These are phyloP conservation scores for Periconia sp. DNA, from an alignment of 2,329 filamentous ascomycete genomes.

Conservation along the genomic window DNA sequence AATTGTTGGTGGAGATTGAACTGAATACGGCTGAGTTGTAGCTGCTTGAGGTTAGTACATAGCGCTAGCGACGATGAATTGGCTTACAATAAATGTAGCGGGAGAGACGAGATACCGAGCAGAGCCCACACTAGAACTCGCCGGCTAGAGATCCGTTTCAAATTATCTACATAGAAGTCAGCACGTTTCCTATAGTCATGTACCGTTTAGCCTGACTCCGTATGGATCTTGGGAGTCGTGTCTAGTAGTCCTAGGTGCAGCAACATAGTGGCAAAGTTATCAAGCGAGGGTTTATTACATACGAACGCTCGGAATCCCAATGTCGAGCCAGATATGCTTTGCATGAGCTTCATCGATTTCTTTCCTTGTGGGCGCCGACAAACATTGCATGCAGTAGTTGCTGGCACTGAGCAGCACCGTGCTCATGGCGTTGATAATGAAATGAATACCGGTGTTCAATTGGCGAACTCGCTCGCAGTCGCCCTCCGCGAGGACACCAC, in stretches of 20 bases:
- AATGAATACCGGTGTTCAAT: conserved; percentile 44
- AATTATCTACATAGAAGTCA: conserved; percentile 7
- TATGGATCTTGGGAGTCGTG: no score
- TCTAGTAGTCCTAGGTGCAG: no score
- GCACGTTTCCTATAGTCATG: no score
- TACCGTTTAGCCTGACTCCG: no score
- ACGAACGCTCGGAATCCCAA: conserved; percentile 18
- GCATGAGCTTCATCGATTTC: conserved; percentile 25
- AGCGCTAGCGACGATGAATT: no score
- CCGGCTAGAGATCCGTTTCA: conserved; percentile 1
- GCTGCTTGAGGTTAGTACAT: conserved; percentile 7
- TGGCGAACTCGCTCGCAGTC: conserved; percentile 20
- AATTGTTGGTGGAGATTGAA: conserved; percentile 17
- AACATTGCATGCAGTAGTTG: conserved; percentile 26
- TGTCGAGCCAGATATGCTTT: conserved; percentile 25
- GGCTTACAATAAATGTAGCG: conserved; percentile 16
- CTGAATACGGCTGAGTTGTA: conserved; percentile 32
- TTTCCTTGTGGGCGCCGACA: conserved; percentile 21
- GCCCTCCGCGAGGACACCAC: conserved; percentile 19
- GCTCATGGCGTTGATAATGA: conserved; percentile 55
- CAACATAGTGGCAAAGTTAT: no score
- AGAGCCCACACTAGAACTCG: conserved; percentile 8
- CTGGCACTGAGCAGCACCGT: conserved; percentile 19
- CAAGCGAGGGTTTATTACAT: conserved; percentile 11
- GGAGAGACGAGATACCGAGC: conserved; percentile 11